Base-by-base conservation (phyloP, 768 basidiomycete genomes). In the Lentinula edodes region DNA sequence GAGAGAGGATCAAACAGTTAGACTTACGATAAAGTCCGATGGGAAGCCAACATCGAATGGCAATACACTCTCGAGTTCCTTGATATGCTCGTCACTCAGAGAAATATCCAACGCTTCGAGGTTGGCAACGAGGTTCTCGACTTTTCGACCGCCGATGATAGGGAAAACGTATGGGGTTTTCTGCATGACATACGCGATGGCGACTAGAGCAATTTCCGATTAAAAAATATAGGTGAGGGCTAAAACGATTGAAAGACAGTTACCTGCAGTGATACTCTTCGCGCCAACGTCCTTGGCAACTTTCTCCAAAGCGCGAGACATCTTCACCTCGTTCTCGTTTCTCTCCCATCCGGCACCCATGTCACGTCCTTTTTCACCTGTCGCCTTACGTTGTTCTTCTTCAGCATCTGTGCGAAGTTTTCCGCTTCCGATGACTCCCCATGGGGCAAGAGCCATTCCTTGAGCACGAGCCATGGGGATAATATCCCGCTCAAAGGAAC, bases 341-440 rank as follows among this genome's bases (percentile, higher is more conserved):
- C 77, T 77, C 63, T 70, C 65, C 78, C 79, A 80, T 6, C 56
- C 38, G 23, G 41, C 38, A 10, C 20, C 38, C 50, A 60, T 15
- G 1, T 39, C 67, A 2, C 80, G 79, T 1, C 82, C 81, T 0
- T 74, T 73, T 62, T 82, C 79, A 5, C 62, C 73, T 5, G 66
- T 59, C 6, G 59, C 41, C 50, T 52, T 42, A 5, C 59, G 32
- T 16, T 51, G 59, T 34, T 60, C 23, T 28, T 60, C 59, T 38
- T 60, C 59, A 4, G 81, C 88, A 23, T 78, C 73, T 0, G 85
- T 86, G 48, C 82, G 71, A 18, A 89, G 75, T 64, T 84, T 86
- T 62, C 59, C 59, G 7, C 59, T 28, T 28, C 18, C 70, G 5
- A 72, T 56, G 2, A 72, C 75, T 46, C 67, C 67, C 72, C 74